Conservation (phyloP, 441 rosid species). For the Erodium trifolium region DNA sequence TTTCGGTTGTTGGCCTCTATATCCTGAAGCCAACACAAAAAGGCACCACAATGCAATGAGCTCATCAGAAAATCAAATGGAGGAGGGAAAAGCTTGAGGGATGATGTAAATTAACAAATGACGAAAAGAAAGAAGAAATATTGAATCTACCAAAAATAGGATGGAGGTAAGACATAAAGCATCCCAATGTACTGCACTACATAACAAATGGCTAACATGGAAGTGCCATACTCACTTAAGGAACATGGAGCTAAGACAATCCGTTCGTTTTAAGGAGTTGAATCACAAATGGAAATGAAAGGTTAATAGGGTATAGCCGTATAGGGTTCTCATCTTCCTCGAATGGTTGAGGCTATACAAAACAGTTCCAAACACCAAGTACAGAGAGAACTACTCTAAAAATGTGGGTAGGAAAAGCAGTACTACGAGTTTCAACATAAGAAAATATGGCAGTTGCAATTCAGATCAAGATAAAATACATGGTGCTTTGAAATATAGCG, state of each 20-base stretch:
- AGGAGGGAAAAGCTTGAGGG: neutral
- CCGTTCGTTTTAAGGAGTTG: neutral
- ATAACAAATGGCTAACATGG: neutral
- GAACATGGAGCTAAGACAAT: neutral
- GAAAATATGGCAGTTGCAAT: neutral
- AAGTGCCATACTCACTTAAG: neutral
- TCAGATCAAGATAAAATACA: neutral
- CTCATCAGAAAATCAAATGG: neutral
- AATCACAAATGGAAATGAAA: too few relatives aligned
- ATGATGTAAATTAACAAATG: neutral
- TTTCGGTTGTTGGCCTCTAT: conserved; percentile 62
- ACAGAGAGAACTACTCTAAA: too few relatives aligned
- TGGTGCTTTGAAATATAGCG: neutral
- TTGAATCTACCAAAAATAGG: neutral
- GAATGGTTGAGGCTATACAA: too few relatives aligned
- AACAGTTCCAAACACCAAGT: too few relatives aligned
- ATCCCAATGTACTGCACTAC: neutral
- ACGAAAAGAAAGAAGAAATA: neutral
- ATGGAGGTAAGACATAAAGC: neutral
- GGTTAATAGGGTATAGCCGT: too few relatives aligned
- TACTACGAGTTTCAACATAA: neutral
- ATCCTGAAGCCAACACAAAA: conserved; percentile 42
- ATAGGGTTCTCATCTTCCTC: too few relatives aligned
- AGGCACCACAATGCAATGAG: neutral
- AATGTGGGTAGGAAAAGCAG: too few relatives aligned